These are phyloP conservation scores for Arthrobotrys megalospora DNA, from an alignment of 2,329 filamentous ascomycete species.

Conservation along the genomic window DNA sequence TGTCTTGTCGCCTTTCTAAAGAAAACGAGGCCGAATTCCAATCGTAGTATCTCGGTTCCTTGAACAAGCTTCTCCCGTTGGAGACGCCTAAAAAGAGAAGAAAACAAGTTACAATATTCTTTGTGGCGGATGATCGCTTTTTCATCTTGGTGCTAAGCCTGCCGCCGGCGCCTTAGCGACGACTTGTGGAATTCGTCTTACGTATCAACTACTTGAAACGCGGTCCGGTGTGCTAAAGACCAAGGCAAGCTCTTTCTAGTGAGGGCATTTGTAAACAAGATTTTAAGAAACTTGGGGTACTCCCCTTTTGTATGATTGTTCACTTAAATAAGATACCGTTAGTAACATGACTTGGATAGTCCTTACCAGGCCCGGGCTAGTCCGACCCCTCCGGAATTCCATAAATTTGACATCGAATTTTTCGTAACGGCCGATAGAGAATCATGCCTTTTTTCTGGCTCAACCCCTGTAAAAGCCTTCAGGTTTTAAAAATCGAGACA, in stretches of 20 bases:
- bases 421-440: neutral
- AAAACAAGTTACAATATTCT: neutral
- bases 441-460: neutral
- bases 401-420: neutral
- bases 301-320: too few species aligned
- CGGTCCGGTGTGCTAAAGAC: neutral
- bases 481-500: constrained; percentile 13
- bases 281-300: too few species aligned
- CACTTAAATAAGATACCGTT: too few species aligned
- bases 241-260: neutral
- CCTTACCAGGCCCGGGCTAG: neutral
- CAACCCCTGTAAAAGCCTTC: neutral
- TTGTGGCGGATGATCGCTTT: neutral
- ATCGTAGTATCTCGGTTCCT: neutral
- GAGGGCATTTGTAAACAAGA: too few species aligned
- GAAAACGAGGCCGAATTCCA: neutral
- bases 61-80: constrained; percentile 22
- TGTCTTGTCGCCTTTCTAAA: constrained; percentile 35
- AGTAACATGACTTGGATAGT: too few species aligned
- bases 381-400: neutral
- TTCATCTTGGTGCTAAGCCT: constrained; percentile 8
- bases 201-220: neutral
- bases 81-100: constrained; percentile 1
- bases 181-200: neutral
- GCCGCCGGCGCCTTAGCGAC: constrained; percentile 20